Evolutionary conservation across 805 yeast genomes (phyloP).

Genomic region (Lipomyces yamadae): DNA sequence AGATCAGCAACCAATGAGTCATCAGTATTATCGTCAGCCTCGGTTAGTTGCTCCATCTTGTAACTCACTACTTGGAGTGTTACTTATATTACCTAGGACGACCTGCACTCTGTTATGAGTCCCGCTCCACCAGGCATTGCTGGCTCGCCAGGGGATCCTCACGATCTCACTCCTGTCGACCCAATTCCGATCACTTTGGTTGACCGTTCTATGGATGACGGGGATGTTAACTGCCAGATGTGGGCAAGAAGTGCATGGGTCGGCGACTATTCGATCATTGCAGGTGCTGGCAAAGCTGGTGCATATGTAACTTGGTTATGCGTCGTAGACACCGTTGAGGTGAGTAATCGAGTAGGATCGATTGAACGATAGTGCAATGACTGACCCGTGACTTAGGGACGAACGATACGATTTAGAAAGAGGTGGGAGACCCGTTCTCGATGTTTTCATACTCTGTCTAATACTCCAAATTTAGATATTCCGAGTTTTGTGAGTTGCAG

Average conservation of each 20-base stretch:
- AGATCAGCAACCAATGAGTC: slow-evolving; percentile 22
- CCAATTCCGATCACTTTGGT: slow-evolving; percentile 52
- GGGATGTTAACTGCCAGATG: slow-evolving; percentile 23
- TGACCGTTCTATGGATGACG: slow-evolving; percentile 43
- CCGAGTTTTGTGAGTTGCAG: slow-evolving; percentile 62
- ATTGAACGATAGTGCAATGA: too few relatives aligned
- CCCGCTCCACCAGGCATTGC: slow-evolving; percentile 19
- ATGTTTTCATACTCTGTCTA: background rate
- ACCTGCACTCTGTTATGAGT: slow-evolving; percentile 15
- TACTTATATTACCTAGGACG: slow-evolving; percentile 8
- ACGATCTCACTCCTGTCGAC: slow-evolving; percentile 41
- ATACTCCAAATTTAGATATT: slow-evolving; percentile 53
- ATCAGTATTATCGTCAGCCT: slow-evolving; percentile 20
- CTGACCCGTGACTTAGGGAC: slow-evolving; percentile 10
- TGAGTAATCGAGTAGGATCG: background rate
- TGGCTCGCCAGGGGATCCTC: slow-evolving; percentile 36
- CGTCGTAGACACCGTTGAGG: slow-evolving; percentile 45
- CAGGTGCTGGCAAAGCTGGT: slow-evolving; percentile 46
- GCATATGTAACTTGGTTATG: slow-evolving; percentile 54
- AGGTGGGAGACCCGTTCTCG: slow-evolving; percentile 11
- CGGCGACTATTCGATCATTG: slow-evolving; percentile 49
- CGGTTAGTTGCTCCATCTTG: slow-evolving; percentile 12
- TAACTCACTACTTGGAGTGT: background rate
- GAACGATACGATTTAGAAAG: slow-evolving; percentile 21
- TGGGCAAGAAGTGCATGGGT: slow-evolving; percentile 52